Conservation (phyloP, 2,329 filamentous ascomycete species). For the Thelonectria rubi region DNA sequence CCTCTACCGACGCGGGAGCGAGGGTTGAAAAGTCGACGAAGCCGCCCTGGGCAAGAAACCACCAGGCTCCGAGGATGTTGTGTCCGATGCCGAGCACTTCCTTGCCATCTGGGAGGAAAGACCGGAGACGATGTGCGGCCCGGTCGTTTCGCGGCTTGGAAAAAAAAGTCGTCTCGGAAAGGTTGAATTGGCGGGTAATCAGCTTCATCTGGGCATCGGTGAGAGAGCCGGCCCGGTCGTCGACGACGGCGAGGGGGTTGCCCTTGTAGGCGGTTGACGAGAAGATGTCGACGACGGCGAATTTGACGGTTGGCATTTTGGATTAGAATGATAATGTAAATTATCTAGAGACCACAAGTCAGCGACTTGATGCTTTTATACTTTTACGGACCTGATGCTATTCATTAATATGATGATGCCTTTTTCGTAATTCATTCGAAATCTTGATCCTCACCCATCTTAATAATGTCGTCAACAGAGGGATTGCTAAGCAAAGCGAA, state of each 20-base stretch:
- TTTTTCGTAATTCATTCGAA: not conserved
- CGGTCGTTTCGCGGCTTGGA: not conserved
- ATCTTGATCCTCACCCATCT: not conserved
- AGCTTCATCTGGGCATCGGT: conserved; percentile 34
- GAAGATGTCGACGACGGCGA: conserved; percentile 33
- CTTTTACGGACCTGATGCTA: not conserved
- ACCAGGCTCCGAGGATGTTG: conserved; percentile 39
- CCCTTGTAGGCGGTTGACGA: conserved; percentile 30
- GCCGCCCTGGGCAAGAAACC: conserved; percentile 29
- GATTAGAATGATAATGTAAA: not conserved
- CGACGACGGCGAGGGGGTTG: conserved; percentile 35
- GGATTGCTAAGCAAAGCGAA: not conserved
- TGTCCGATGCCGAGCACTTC: conserved; percentile 37
- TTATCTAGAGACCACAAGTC: not conserved
- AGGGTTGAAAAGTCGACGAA: conserved; percentile 20
- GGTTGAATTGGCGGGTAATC: conserved; percentile 37
- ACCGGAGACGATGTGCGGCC: conserved; percentile 29
- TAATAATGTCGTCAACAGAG: not conserved
- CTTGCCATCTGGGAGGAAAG: conserved; percentile 33
- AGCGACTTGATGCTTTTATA: not conserved
- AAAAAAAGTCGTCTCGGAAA: conserved; percentile 38
- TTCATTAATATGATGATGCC: not conserved
- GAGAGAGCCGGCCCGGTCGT: conserved; percentile 23
- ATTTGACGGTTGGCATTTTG: conserved; percentile 3
- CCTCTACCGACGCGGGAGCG: not conserved